A percentile compares a stretch with the other conserved stretches of the same genome.
Evolutionary conservation across 345 rosid genomes (phyloP).

Genomic region (Brassica cretica): DNA sequence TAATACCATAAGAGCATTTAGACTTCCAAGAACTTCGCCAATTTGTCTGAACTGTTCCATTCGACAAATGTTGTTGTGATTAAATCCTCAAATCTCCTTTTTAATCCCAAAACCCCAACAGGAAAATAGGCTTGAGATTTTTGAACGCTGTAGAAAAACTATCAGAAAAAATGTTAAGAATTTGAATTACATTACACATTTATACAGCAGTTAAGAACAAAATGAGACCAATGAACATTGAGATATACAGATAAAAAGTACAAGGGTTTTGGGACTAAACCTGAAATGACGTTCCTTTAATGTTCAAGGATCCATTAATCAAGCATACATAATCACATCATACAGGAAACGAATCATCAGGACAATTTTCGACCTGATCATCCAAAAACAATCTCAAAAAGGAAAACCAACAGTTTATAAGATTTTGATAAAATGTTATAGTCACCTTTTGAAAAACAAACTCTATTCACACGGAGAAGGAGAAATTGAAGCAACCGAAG

Average conservation of each 20-base stretch:
- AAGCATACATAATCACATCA: conserved; percentile 4
- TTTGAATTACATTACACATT: background rate
- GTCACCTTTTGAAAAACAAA: background rate
- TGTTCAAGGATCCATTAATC: background rate
- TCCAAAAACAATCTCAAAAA: conserved; percentile 12
- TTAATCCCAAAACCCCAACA: background rate
- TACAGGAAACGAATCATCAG: conserved; percentile 9
- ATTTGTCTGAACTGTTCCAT: conserved; percentile 91
- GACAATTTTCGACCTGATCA: conserved; percentile 19
- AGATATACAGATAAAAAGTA: background rate
- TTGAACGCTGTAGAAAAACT: background rate
- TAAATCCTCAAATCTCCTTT: background rate
- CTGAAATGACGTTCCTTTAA: conserved; percentile 23
- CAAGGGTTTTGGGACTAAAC: conserved; percentile 21
- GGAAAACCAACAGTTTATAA: background rate
- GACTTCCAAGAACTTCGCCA: conserved; percentile 88
- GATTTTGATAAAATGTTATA: background rate
- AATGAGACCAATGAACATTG: background rate
- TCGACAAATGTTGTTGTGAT: background rate
- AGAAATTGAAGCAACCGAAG: background rate
- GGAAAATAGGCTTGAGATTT: background rate
- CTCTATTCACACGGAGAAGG: background rate
- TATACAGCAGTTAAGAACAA: conserved; percentile 7
- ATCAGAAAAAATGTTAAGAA: background rate
- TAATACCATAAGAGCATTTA: conserved; percentile 79